These are phyloP conservation scores for Botryotinia calthae DNA, from an alignment of 2,329 filamentous ascomycete species.

Conservation along the genomic window DNA sequence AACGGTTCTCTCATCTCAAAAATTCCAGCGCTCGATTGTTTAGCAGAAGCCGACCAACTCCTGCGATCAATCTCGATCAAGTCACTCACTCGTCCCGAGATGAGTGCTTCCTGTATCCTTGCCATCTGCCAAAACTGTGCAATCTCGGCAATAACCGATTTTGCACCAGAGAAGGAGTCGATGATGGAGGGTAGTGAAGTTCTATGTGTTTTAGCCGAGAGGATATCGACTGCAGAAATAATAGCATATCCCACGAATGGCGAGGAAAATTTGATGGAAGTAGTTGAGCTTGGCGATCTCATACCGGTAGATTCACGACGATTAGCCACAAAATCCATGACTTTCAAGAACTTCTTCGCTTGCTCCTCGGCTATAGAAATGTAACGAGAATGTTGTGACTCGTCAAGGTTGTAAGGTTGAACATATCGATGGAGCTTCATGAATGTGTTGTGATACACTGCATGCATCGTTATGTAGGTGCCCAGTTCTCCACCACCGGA, in stretches of 20 bases:
- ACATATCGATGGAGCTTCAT: conserved; percentile 65
- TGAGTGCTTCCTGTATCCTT: conserved; percentile 43
- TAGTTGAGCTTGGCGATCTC: not conserved
- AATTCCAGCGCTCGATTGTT: conserved; percentile 20
- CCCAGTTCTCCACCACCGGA: conserved; percentile 54
- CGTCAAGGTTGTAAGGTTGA: conserved; percentile 44
- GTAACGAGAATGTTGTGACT: conserved; percentile 45
- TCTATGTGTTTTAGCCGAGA: conserved; percentile 58
- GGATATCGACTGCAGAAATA: conserved; percentile 63
- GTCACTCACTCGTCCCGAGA: conserved; percentile 32
- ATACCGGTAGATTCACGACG: conserved; percentile 27
- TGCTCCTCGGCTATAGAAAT: conserved; percentile 51
- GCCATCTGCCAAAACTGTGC: conserved; percentile 59
- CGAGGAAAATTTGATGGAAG: conserved; percentile 45
- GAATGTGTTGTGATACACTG: conserved; percentile 62
- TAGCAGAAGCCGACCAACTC: conserved; percentile 14
- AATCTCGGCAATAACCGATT: conserved; percentile 55
- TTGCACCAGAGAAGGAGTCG: conserved; percentile 51
- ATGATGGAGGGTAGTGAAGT: conserved; percentile 52
- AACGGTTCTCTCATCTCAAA: conserved; percentile 33
- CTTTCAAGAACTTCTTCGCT: conserved; percentile 51
- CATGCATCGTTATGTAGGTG: conserved; percentile 61
- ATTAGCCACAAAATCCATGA: conserved; percentile 46
- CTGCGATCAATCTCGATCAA: conserved; percentile 12
- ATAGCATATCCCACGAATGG: conserved; percentile 63